Evolutionary conservation across 2,329 filamentous ascomycete genomes (phyloP).

Genomic region (Xylariales sp.): DNA sequence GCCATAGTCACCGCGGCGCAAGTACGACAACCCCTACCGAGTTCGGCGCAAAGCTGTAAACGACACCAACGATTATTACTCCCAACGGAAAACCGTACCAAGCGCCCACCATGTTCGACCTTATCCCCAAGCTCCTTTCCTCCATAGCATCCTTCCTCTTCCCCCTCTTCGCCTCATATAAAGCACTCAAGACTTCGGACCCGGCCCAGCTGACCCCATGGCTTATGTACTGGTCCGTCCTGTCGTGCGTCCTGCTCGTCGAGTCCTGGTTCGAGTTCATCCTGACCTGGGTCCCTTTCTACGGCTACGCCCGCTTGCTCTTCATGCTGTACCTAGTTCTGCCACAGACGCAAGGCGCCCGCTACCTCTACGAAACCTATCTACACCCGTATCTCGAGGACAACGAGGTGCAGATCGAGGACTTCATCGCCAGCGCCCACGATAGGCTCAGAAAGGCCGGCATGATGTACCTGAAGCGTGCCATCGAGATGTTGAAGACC

Average conservation of each 20-base stretch:
- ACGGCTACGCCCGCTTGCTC: slow-evolving; percentile 81
- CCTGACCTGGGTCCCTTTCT: slow-evolving; percentile 88
- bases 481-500: slow-evolving; percentile 67
- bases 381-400: slow-evolving; percentile 83
- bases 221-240: slow-evolving; percentile 98
- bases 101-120: slow-evolving; percentile 54
- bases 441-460: slow-evolving; percentile 73
- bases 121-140: slow-evolving; percentile 60
- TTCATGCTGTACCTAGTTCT: slow-evolving; percentile 92
- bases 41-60: no score
- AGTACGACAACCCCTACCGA: no score
- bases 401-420: slow-evolving; percentile 85
- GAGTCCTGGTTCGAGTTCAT: slow-evolving; percentile 89
- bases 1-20: no score
- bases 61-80: no score
- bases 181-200: slow-evolving; percentile 89
- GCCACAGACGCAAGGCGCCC: slow-evolving; percentile 94
- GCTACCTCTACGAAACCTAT: slow-evolving; percentile 76
- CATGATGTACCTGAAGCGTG: slow-evolving; percentile 67
- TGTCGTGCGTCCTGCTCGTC: slow-evolving; percentile 73
- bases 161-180: slow-evolving; percentile 95
- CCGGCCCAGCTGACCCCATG: slow-evolving; percentile 89
- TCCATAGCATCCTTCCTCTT: slow-evolving; percentile 87
- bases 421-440: slow-evolving; percentile 78
- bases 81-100: no score